These are phyloP conservation scores for Leccinum variicolor DNA, from an alignment of 768 basidiomycete genomes.

Conservation along the genomic window DNA sequence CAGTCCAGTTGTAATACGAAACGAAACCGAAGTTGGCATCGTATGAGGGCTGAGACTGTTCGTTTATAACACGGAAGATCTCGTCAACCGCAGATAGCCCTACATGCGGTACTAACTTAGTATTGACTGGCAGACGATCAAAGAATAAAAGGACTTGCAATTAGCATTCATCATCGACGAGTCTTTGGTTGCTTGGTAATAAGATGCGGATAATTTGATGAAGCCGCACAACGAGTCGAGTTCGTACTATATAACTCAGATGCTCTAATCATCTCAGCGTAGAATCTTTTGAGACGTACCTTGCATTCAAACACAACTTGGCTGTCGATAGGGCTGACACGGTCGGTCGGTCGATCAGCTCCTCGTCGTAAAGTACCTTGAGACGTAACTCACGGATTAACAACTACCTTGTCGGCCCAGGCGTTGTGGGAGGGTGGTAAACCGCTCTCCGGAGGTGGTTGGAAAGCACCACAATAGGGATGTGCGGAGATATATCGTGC, in stretches of 20 bases:
- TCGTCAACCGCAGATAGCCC: constrained; percentile 68
- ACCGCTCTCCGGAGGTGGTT: constrained; percentile 75
- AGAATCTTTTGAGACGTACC: constrained; percentile 32
- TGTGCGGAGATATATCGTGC: constrained; percentile 68
- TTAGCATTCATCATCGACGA: constrained; percentile 66
- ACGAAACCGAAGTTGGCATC: constrained; percentile 70
- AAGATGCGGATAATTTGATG: constrained; percentile 71
- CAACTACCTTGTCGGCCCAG: constrained; percentile 65
- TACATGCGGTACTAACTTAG: constrained; percentile 20
- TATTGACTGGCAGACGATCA: not conserved
- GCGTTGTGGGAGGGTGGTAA: constrained; percentile 60
- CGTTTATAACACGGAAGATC: constrained; percentile 72
- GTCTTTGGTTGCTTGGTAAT: constrained; percentile 71
- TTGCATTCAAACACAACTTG: constrained; percentile 81
- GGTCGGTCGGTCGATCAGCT: not conserved
- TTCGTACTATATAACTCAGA: constrained; percentile 52
- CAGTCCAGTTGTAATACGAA: constrained; percentile 83
- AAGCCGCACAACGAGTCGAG: constrained; percentile 78
- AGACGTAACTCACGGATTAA: constrained; percentile 61
- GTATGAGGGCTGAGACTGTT: constrained; percentile 71
- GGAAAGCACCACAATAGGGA: constrained; percentile 81
- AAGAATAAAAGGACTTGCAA: constrained; percentile 40
- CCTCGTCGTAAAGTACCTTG: not conserved
- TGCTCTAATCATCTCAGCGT: not conserved
- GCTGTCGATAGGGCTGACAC: constrained; percentile 58